A percentile compares a stretch with the other conserved stretches of the same genome.
These are phyloP conservation scores for Porphyrellus cyaneotinctus DNA, from an alignment of 768 basidiomycete genomes.

Conservation along the genomic window DNA sequence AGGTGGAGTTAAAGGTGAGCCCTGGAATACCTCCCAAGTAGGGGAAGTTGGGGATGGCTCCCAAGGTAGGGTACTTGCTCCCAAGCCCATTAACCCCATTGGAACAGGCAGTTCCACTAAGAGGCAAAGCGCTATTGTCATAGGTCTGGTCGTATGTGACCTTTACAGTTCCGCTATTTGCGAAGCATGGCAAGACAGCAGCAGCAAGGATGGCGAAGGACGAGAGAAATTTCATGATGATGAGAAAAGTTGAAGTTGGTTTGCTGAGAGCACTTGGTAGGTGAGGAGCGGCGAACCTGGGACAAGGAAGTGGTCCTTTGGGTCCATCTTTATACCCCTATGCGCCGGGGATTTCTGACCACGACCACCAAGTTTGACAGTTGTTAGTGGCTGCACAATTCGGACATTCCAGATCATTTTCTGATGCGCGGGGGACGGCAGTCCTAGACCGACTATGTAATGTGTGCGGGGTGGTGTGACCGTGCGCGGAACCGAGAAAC, in stretches of 20 bases:
- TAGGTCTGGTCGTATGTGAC: background rate
- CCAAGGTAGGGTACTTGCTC: slow-evolving; percentile 31
- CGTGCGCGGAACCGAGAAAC: too few species aligned
- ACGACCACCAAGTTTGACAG: background rate
- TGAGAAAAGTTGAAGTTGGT: too few species aligned
- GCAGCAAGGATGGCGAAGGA: background rate
- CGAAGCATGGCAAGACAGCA: background rate
- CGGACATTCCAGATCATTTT: background rate
- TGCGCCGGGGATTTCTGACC: background rate
- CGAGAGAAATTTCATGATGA: background rate
- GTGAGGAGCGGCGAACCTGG: background rate
- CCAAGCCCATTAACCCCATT: slow-evolving; percentile 25
- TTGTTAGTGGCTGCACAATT: background rate
- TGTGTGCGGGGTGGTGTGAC: background rate
- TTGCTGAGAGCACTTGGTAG: background rate
- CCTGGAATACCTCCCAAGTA: background rate
- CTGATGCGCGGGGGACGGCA: too few species aligned
- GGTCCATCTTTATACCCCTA: background rate
- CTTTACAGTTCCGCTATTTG: background rate
- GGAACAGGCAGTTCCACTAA: slow-evolving; percentile 17
- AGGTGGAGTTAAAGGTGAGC: slow-evolving; percentile 41
- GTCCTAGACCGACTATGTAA: background rate
- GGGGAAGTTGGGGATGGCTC: slow-evolving; percentile 19
- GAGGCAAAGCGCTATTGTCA: slow-evolving; percentile 8
- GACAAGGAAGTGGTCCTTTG: background rate